These are phyloP conservation scores for Batrachochytrium dendrobatidis DNA, from an alignment of 371 early-diverging fungal genomes.

Conservation along the genomic window DNA sequence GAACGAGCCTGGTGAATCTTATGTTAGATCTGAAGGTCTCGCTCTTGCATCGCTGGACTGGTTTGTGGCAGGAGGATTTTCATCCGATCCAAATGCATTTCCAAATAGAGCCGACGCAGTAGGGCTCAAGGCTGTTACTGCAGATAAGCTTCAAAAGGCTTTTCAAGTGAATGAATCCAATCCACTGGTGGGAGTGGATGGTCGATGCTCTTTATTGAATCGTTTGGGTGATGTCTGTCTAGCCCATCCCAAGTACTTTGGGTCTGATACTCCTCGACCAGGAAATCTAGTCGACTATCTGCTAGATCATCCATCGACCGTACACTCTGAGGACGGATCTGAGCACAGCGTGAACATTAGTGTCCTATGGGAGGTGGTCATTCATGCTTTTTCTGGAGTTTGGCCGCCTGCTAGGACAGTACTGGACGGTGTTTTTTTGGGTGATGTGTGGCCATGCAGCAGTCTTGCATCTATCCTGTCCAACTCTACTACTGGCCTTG, in stretches of 20 bases:
- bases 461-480: slow-evolving; percentile 23
- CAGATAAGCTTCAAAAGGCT: slow-evolving; percentile 51
- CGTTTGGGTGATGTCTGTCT: slow-evolving; percentile 50
- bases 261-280: slow-evolving; percentile 48
- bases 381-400: slow-evolving; percentile 60
- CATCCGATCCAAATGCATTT: slow-evolving; percentile 39
- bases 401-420: slow-evolving; percentile 74
- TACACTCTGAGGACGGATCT: background rate
- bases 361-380: slow-evolving; percentile 70
- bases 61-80: slow-evolving; percentile 77
- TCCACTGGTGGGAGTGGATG: slow-evolving; percentile 75
- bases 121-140: slow-evolving; percentile 49
- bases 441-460: slow-evolving; percentile 85
- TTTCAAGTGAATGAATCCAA: slow-evolving; percentile 75
- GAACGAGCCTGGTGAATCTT: slow-evolving; percentile 12
- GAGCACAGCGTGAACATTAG: slow-evolving; percentile 44
- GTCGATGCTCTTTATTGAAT: slow-evolving; percentile 64
- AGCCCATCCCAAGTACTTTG: slow-evolving; percentile 54
- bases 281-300: slow-evolving; percentile 69
- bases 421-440: slow-evolving; percentile 66
- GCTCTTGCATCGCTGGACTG: slow-evolving; percentile 81
- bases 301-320: slow-evolving; percentile 10
- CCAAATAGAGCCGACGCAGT: slow-evolving; percentile 67
- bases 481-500: background rate
- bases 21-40: slow-evolving; percentile 77